These are phyloP conservation scores for Colletotrichum falcatum DNA, from an alignment of 2,329 filamentous ascomycete species.

Conservation along the genomic window DNA sequence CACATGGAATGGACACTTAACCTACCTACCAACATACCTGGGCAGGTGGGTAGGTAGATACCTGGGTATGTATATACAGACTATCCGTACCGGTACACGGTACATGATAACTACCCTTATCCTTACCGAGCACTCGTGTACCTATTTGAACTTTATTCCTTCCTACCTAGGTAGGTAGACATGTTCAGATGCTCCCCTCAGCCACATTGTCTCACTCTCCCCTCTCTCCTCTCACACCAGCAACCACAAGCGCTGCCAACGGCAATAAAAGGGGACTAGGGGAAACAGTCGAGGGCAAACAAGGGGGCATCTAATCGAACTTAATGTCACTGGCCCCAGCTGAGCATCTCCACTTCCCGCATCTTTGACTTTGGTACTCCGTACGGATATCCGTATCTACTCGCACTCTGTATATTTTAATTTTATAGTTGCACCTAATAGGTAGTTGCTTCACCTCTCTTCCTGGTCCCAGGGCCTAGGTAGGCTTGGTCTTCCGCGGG, in stretches of 20 bases:
- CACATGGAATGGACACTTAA: too few species aligned
- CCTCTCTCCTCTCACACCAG: not conserved
- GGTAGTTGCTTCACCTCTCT: not conserved
- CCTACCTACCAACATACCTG: too few species aligned
- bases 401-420: not conserved
- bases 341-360: constrained; percentile 6
- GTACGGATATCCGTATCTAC: too few species aligned
- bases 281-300: not conserved
- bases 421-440: too few species aligned
- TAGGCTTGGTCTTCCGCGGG: not conserved
- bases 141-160: not conserved
- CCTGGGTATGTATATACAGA: not conserved
- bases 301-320: not conserved
- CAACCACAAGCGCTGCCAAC: not conserved
- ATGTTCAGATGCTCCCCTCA: not conserved
- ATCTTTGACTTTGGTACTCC: not conserved
- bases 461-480: not conserved
- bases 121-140: not conserved
- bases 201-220: not conserved
- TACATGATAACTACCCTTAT: not conserved
- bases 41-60: too few species aligned
- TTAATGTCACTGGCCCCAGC: constrained; percentile 25
- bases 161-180: too few species aligned
- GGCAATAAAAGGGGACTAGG: not conserved
- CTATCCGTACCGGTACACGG: not conserved